Evolutionary conservation across 2,329 filamentous ascomycete genomes (phyloP).

Genomic region (Sporothrix variecibatus): DNA sequence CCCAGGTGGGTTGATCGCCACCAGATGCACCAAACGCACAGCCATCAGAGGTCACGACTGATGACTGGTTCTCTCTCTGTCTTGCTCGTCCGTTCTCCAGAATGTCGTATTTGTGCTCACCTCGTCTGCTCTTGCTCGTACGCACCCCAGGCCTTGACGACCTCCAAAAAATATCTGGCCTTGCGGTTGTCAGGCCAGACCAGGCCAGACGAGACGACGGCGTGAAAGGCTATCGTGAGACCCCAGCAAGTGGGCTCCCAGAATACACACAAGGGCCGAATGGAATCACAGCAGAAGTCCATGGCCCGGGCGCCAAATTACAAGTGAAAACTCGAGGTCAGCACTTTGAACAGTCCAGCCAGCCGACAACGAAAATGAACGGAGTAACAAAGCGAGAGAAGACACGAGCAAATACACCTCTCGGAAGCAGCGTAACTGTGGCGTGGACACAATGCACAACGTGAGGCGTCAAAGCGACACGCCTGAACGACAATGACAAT

Average conservation of each 20-base stretch:
- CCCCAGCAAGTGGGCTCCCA: conserved; percentile 12
- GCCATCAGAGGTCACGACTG: conserved; percentile 8
- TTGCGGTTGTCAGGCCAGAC: conserved; percentile 5
- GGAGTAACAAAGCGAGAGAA: neutral
- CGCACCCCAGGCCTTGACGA: neutral
- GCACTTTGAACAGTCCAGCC: neutral
- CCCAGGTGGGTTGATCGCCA: conserved; percentile 14
- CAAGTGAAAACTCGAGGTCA: neutral
- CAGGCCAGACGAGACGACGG: conserved; percentile 15
- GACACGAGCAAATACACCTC: neutral
- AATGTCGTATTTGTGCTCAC: conserved; percentile 11
- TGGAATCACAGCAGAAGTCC: neutral
- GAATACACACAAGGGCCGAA: conserved; percentile 1
- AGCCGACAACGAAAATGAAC: neutral
- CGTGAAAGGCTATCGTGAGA: neutral
- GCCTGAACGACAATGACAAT: neutral
- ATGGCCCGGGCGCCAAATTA: neutral
- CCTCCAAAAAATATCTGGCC: neutral
- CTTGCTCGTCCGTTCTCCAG: neutral
- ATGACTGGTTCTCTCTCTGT: conserved; percentile 11
- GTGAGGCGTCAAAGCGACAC: neutral
- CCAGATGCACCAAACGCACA: neutral
- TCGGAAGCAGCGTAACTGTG: neutral
- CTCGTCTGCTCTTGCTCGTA: neutral
- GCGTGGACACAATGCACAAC: neutral